Base-by-base conservation (phyloP, 208 protist species). In the Phytomonas sp. region DNA sequence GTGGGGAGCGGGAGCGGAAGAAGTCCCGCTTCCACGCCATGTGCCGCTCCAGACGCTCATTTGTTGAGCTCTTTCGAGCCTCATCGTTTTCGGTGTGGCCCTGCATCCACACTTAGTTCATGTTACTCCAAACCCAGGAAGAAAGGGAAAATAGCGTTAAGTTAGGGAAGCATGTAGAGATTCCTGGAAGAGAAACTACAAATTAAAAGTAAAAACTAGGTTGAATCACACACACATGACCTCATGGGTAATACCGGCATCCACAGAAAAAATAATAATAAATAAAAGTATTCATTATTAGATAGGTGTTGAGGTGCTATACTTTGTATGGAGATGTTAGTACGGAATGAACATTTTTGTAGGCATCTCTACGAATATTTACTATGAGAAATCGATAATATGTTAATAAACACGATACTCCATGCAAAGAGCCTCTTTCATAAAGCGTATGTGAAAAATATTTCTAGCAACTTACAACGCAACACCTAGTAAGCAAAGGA, bases 1-100 rank as follows among this genome's bases (percentile, higher is more conserved):
- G 90, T 2, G 87, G 82, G 29, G 88, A 84, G 11, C 90, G 77
- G 11, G 84, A 66, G 62, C 80, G 74, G 71, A 95, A 95, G 72
- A 95, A 95, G 5, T 40, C n/a, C 40, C 70, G 74, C 74, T 95
- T 93, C 88, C 90, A 95, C 61, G 37, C 67, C 29, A 73, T 60
- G 67, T 95, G 90, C 65, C 72, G 76, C 26, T 71, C 81, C 37
- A 65, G 42, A 3, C 81, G 81, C 62, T 79, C 71, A 64, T 72
- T 75, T 23, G 79, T 64, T 0, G 78, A 77, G 23, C 75, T 76
- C 37, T 78, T 74, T 36, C 67, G 76, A 19, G 70, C 45, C 5
- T 19, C 45, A 7, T 56, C 45, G 23, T 11, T 56, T 56, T 56
- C 45, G 45, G 45, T 56, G 45, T 11, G 45, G 19, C 45, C 6